A percentile compares a stretch with the other conserved stretches of the same genome.
Conservation (phyloP, 345 rosid genomes). For the Boechera divaricarpa region DNA sequence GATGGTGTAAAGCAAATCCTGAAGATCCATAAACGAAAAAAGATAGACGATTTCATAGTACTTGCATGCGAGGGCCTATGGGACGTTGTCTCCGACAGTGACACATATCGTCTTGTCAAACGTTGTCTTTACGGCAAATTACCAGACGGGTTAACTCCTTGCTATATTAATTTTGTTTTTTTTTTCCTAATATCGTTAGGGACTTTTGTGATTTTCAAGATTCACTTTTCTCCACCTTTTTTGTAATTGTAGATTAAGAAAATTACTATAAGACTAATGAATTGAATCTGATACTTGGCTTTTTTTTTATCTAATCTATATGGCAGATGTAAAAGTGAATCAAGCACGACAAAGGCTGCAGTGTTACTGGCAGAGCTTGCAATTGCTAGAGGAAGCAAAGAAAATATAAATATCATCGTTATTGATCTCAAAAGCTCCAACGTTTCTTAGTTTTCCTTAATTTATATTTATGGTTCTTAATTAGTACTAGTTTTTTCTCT, state of each 20-base stretch:
- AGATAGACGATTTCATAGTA: slow-evolving; percentile 66
- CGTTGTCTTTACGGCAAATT: slow-evolving; percentile 56
- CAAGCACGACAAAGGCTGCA: slow-evolving; percentile 55
- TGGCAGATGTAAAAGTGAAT: slow-evolving; percentile 26
- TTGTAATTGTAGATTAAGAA: background rate
- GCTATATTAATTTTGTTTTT: background rate
- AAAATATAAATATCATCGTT: slow-evolving; percentile 62
- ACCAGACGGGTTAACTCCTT: background rate
- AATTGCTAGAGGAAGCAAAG: slow-evolving; percentile 61
- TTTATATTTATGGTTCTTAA: background rate
- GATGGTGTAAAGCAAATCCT: slow-evolving; percentile 20
- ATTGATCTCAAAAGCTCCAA: slow-evolving; percentile 53
- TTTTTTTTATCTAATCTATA: background rate
- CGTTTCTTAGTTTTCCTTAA: background rate
- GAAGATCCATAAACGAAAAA: slow-evolving; percentile 44
- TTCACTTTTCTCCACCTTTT: background rate
- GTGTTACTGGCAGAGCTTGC: slow-evolving; percentile 58
- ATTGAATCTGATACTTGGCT: background rate
- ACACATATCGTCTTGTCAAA: slow-evolving; percentile 65
- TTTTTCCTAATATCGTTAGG: no score
- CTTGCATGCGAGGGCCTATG: slow-evolving; percentile 84
- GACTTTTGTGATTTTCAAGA: background rate
- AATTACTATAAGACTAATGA: background rate
- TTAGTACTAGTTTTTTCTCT: slow-evolving; percentile 5
- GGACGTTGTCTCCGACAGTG: slow-evolving; percentile 69